Conservation (phyloP, 228 moss, liverwort and hornwort genomes). For the Sphagnum magellanicum region DNA sequence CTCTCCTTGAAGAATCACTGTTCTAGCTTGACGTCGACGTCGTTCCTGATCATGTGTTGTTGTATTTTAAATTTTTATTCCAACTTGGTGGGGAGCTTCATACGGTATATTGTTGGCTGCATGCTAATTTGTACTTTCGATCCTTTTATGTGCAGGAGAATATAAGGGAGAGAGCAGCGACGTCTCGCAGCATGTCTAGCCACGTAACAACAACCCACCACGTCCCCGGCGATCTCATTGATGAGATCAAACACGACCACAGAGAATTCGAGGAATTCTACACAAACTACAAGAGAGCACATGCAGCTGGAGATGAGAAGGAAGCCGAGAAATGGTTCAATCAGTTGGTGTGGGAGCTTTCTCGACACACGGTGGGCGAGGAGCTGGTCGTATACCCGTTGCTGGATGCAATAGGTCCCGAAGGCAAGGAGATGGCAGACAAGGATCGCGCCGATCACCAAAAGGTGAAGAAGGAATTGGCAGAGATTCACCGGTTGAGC, state of each 20-base stretch:
- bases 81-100: no score
- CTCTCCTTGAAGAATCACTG: no score
- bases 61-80: no score
- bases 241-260: constrained; percentile 24
- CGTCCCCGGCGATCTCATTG: constrained; percentile 16
- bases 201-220: constrained; percentile 1
- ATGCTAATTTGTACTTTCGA: no score
- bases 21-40: no score
- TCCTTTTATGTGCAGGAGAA: no score
- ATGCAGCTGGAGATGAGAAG: constrained; percentile 12
- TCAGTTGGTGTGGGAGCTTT: constrained; percentile 23
- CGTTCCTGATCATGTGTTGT: no score
- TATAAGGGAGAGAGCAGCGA: no score
- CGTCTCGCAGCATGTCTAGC: neutral
- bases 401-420: constrained; percentile 18
- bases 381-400: constrained; percentile 33
- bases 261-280: constrained; percentile 17
- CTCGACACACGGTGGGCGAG: constrained; percentile 24
- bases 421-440: constrained; percentile 25
- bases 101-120: no score
- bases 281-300: constrained; percentile 23
- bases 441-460: constrained; percentile 30
- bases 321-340: constrained; percentile 26
- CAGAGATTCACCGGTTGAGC: constrained; percentile 15
- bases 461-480: constrained; percentile 18